Conservation (phyloP, 169 alveolate species). For the Cryptosporidium sp. region DNA sequence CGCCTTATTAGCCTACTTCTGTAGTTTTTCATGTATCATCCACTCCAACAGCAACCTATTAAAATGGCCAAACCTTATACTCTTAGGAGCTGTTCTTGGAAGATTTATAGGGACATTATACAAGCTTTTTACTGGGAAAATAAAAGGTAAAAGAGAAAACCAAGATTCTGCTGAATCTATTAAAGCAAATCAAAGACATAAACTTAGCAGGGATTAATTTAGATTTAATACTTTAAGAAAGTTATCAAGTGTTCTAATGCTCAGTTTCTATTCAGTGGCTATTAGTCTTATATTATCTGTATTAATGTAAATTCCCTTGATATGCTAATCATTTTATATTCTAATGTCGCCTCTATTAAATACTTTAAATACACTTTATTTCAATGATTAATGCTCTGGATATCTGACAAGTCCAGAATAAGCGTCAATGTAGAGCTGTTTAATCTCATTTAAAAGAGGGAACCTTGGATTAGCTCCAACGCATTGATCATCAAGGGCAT, state of each 20-base stretch:
- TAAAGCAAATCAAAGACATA: neutral
- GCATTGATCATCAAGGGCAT: conserved; percentile 76
- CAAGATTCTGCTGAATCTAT: neutral
- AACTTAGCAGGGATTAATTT: neutral
- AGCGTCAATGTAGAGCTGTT: conserved; percentile 65
- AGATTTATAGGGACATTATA: conserved; percentile 35
- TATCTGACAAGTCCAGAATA: conserved; percentile 49
- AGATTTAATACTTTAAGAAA: neutral
- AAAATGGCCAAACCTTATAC: conserved; percentile 29
- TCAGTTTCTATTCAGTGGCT: neutral
- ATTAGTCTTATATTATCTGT: conserved; percentile 1
- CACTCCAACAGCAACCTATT: neutral
- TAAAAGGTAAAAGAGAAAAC: neutral
- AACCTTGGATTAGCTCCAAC: conserved; percentile 76
- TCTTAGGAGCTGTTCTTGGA: conserved; percentile 43
- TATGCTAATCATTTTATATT: neutral
- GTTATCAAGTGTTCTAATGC: neutral
- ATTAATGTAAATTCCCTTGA: neutral
- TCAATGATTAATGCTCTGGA: conserved; percentile 14
- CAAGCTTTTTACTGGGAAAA: neutral
- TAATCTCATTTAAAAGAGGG: conserved; percentile 70
- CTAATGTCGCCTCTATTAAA: neutral
- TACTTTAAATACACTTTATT: neutral
- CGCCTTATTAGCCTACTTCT: conserved; percentile 23
- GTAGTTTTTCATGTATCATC: conserved; percentile 3